Evolutionary conservation across 140 eudicot species (phyloP), one percentile per base, ranked within the genome.

Genomic region (Stevia rebaudiana): DNA sequence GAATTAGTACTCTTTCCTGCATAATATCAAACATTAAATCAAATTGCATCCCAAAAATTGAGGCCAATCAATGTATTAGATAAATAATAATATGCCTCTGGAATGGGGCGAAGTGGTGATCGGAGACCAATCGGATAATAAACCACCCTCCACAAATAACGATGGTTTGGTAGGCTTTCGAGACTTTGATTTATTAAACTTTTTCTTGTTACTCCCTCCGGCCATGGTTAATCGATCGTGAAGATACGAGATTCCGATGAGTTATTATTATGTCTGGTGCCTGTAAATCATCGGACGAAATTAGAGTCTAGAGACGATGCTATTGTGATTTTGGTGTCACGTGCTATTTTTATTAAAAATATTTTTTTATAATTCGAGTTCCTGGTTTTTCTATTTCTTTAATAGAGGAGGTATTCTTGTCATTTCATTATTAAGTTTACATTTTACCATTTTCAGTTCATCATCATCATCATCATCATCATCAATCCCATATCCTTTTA

Each of bases 141-240:
- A 35, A 42, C 91, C 95, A 31, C 95, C 91, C 41, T 83, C 78
- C 6, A 86, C 90, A 39, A 86, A 86, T 25, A 86, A 71, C 11
- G 84, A 79, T 66, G 65, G 70, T 39, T 60, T 61, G 15, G 73
- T 36, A 25, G 75, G 70, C 8, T 66, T 66, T 33, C 82, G 73
- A 49, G 66, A 23, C 28, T 65, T 80, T 0, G 83, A 47, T 78
- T 78, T 83, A n/a, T 76, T 70, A 31, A 59, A 23, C 7, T 40
- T 86, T 61, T 76, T 83, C 53, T 65, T 70, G n/a, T 30, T 74
- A 24, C 52, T 67, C 15, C 87, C 79, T 73, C 95, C 89, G 69
- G 83, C 89, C 86, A 80, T 83, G 19, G 43, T 56, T 40, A 10
- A 58, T 74, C 39, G 61, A 56, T 48, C 51, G 17, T 31, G 15